phyloP scores from a whole-genome alignment of 2,329 filamentous ascomycete genomes.

The Calonectria hongkongensis region DNA sequence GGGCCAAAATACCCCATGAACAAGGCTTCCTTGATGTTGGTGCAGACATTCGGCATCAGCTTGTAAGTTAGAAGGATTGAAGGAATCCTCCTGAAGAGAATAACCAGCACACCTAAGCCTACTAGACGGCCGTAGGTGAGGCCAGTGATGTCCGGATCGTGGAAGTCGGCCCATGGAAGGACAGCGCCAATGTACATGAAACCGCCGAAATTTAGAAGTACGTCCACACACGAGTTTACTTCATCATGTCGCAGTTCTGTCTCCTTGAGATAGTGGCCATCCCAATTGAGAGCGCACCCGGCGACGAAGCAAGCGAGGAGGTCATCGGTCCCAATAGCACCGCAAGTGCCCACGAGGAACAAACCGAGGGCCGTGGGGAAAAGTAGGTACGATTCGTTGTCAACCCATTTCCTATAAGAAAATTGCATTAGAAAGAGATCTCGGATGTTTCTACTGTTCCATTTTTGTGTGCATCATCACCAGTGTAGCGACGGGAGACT shows the following conservation, averaged over 20 bases:
- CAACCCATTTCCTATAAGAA: conserved; percentile 68
- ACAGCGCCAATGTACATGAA: conserved; percentile 76
- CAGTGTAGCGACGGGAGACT: background rate
- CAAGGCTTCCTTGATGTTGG: conserved; percentile 73
- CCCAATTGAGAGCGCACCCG: conserved; percentile 76
- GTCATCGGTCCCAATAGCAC: conserved; percentile 74
- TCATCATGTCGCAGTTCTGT: conserved; percentile 74
- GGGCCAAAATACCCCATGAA: conserved; percentile 83
- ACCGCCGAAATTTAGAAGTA: conserved; percentile 75
- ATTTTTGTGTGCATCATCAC: background rate
- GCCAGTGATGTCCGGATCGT: conserved; percentile 70
- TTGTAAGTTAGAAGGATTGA: conserved; percentile 72
- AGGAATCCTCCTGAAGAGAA: conserved; percentile 74
- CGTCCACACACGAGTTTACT: conserved; percentile 74
- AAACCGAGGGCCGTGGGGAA: conserved; percentile 71
- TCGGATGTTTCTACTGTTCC: too few relatives aligned
- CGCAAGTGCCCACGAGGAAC: conserved; percentile 74
- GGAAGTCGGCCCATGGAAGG: conserved; percentile 73
- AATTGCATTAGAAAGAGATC: background rate
- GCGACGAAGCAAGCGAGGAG: conserved; percentile 77
- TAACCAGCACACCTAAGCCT: conserved; percentile 69
- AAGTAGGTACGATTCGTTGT: conserved; percentile 71
- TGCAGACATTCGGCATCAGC: conserved; percentile 70
- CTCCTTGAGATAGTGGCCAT: conserved; percentile 73
- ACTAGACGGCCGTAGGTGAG: conserved; percentile 70